phyloP scores from a whole-genome alignment of 2,329 filamentous ascomycete species.

The Trichoderma sp. region DNA sequence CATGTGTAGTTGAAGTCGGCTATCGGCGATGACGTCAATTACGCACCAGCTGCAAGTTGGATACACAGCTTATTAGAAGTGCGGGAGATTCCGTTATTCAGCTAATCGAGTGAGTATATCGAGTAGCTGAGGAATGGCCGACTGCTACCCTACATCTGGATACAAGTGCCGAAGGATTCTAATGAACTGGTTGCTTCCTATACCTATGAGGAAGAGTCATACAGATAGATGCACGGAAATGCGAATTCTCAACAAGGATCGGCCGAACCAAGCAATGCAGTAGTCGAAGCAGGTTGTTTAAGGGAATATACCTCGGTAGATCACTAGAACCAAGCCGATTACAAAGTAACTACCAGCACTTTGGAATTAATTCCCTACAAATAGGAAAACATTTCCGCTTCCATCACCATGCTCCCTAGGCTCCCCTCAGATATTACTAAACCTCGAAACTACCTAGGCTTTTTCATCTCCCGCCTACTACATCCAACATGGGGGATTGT shows the following conservation, averaged over 20 bases:
- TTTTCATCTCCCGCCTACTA: background rate
- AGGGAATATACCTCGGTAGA: no score
- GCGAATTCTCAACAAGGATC: background rate
- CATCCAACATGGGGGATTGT: no score
- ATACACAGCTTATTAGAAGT: background rate
- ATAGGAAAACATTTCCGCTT: background rate
- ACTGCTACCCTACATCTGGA: background rate
- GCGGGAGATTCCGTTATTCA: background rate
- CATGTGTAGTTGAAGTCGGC: background rate
- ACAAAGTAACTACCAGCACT: background rate
- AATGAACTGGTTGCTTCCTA: background rate
- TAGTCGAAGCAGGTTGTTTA: background rate
- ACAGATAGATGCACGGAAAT: background rate
- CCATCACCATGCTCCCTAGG: background rate
- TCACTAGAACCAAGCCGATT: background rate
- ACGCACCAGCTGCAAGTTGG: background rate
- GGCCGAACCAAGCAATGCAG: background rate
- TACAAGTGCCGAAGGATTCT: background rate
- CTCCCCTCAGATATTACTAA: background rate
- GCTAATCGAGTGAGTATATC: background rate
- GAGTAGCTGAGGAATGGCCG: background rate
- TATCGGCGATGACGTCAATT: background rate
- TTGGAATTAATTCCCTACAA: background rate
- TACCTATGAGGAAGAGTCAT: background rate
- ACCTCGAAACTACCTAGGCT: background rate